Conservation (phyloP, 2,329 filamentous ascomycete genomes). For the Fusarium newnesense region DNA sequence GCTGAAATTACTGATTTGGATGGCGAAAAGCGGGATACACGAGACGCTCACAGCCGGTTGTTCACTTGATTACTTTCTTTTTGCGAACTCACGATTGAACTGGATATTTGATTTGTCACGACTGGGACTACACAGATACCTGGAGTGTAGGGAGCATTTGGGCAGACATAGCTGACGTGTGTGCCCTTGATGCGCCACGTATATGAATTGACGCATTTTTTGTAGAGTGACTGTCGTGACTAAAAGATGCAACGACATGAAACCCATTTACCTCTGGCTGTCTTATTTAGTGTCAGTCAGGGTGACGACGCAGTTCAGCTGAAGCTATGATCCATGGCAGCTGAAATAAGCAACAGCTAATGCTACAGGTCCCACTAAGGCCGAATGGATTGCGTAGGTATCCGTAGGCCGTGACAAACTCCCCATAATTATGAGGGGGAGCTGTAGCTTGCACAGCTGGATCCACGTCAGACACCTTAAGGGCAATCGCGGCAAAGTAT, state of each 20-base stretch:
- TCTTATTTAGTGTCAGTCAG: neutral
- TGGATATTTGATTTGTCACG: constrained; percentile 12
- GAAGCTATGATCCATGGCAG: neutral
- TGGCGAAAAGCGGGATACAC: constrained; percentile 39
- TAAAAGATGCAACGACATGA: neutral
- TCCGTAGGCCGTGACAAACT: constrained; percentile 5
- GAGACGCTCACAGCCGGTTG: constrained; percentile 36
- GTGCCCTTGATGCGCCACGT: constrained; percentile 19
- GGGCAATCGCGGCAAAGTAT: neutral
- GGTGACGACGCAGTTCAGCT: neutral
- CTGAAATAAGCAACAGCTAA: constrained; percentile 35
- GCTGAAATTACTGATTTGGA: constrained; percentile 24
- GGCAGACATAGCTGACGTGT: constrained; percentile 13
- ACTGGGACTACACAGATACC: constrained; percentile 37
- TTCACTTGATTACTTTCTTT: constrained; percentile 7
- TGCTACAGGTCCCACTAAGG: neutral
- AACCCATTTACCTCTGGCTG: neutral
- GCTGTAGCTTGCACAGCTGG: neutral
- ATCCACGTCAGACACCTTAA: constrained; percentile 31
- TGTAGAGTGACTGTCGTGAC: neutral
- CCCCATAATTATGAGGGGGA: constrained; percentile 13
- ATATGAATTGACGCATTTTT: constrained; percentile 35
- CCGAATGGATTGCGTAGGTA: constrained; percentile 5
- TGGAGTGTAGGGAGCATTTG: constrained; percentile 30
- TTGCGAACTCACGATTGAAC: constrained; percentile 5